Evolutionary conservation across 768 basidiomycete species (phyloP), one percentile per base, ranked within the genome.

Genomic region (Russula olivacea): DNA sequence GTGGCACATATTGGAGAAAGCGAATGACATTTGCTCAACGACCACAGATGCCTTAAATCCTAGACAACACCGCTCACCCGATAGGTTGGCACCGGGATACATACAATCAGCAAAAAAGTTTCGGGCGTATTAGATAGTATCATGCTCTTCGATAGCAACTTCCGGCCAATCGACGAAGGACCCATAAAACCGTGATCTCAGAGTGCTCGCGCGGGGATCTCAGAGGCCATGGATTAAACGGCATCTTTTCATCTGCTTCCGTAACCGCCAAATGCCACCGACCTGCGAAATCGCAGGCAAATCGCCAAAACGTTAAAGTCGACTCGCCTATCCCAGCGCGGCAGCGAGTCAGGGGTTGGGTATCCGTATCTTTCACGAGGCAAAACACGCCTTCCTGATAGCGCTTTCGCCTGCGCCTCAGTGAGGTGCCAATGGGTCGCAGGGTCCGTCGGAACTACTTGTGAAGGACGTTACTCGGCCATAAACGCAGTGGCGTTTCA

Each of bases 1-100:
- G 72, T 77, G 80, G 72, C 89, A 91, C 89, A 91, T 90, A 32
- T 57, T 55, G 65, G 59, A 67, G 54, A 61, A 55, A 51, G 58
- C 9, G 53, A 32, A 58, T 59, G 63, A 28, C n/a, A 15, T n/a
- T 53, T 41, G 53, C 34, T 47, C 58, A 12, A 21, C 54, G 34
- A 41, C 58, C 43, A 51, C 48, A 28, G 34, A 45, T 51, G 58
- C 47, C 21, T 64, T 60, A 64, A 64, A 60, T 56, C 55, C 47
- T 54, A 47, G 32, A 59, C 48, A 28, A 51, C 28, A 32, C 47
- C 48, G 34, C 40, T 32, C 48, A 41, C 40, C 63, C 63, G 63
- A 56, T 21, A 43, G 54, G 3, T 60, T 51, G 63, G 63, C 63
- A 60, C 63, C 58, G 12, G 19, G 23, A 32, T 47, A n/a, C 21